Conservation (phyloP, 805 yeast genomes). For the Starmerella roubikii region DNA sequence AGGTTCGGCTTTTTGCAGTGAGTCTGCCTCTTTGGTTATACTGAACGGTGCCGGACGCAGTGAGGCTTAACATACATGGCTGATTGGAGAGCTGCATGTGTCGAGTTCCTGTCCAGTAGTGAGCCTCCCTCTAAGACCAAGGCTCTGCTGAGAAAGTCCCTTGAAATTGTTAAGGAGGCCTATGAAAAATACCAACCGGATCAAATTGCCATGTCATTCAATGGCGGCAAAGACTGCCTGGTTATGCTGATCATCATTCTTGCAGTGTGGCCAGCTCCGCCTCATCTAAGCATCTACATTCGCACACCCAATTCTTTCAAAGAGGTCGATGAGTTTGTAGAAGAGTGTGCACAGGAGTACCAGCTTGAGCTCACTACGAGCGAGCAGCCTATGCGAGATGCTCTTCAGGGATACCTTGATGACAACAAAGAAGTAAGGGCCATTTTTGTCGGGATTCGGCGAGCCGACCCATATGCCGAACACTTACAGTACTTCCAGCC, state of each 20-base stretch:
- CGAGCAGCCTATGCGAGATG: conserved; percentile 42
- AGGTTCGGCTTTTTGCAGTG: too few species aligned
- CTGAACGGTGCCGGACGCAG: too few species aligned
- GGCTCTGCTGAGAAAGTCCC: conserved; percentile 19
- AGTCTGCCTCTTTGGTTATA: too few species aligned
- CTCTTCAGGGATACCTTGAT: conserved; percentile 50
- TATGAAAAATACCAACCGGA: conserved; percentile 14
- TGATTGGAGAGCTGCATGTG: conserved; percentile 1
- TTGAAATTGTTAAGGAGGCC: conserved; percentile 23
- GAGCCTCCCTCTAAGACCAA: conserved; percentile 14
- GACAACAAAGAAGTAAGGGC: conserved; percentile 45
- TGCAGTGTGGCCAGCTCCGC: conserved; percentile 31
- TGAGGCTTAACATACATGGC: background rate
- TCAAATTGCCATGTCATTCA: conserved; percentile 57
- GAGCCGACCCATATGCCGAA: conserved; percentile 74
- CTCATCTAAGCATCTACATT: conserved; percentile 47
- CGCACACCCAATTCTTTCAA: conserved; percentile 61
- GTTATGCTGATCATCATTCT: conserved; percentile 69
- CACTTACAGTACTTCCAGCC: conserved; percentile 44
- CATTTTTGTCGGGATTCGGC: conserved; percentile 75
- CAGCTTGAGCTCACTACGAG: conserved; percentile 35
- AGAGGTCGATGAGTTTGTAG: conserved; percentile 55
- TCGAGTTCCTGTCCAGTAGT: conserved; percentile 3
- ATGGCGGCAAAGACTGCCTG: conserved; percentile 95
- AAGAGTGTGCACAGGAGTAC: conserved; percentile 40